Conservation (phyloP, 176 grass and related monocot genomes). For the Poa pratensis region DNA sequence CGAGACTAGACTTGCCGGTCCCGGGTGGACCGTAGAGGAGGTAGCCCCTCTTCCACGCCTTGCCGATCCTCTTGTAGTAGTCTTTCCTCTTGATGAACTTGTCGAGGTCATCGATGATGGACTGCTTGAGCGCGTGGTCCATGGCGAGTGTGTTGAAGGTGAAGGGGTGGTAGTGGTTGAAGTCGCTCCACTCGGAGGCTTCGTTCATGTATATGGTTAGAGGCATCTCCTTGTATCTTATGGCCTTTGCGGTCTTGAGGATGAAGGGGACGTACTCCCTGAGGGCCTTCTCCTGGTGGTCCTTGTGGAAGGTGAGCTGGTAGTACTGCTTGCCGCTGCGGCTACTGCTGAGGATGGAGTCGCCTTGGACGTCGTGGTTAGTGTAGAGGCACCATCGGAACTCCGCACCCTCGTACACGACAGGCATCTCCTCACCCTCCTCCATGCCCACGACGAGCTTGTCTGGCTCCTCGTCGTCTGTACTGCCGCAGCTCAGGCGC, state of each 20-base stretch:
- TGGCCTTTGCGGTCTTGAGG: neutral
- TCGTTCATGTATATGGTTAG: neutral
- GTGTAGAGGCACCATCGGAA: neutral
- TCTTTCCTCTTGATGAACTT: neutral
- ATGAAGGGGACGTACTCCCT: neutral
- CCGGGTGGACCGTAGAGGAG: conserved; percentile 66
- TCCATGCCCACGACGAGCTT: neutral
- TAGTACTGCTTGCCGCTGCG: neutral
- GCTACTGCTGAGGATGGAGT: neutral
- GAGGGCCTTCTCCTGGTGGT: neutral
- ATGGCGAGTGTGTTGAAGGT: neutral
- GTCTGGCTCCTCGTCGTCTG: neutral
- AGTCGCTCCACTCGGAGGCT: neutral
- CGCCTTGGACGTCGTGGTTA: neutral
- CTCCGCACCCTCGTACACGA: neutral
- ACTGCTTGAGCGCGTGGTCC: neutral
- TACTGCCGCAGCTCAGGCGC: neutral
- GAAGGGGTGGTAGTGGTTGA: neutral
- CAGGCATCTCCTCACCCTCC: neutral
- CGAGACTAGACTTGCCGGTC: conserved; percentile 70
- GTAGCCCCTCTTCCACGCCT: conserved; percentile 45
- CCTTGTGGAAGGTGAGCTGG: neutral
- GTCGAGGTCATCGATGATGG: neutral
- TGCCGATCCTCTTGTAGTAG: conserved; percentile 9
- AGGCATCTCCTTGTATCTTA: neutral